phyloP scores from a whole-genome alignment of 2,329 filamentous ascomycete genomes.

The Alternaria gaisen region DNA sequence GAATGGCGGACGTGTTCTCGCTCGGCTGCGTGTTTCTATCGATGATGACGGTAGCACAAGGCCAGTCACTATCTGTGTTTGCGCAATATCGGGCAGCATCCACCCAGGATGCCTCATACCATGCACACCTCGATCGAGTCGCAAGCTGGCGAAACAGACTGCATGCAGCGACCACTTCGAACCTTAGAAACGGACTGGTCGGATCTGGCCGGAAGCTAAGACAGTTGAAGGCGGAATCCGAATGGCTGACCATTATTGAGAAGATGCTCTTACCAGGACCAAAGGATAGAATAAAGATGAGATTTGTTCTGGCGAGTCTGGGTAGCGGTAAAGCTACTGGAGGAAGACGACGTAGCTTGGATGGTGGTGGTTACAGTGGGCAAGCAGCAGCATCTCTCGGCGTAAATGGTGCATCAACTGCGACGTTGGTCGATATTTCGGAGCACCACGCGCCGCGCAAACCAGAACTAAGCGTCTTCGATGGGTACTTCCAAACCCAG shows the following conservation, averaged over 20 bases:
- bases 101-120: conserved; percentile 50
- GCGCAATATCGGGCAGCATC: conserved; percentile 46
- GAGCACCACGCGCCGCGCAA: conserved; percentile 24
- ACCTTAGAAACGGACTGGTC: conserved; percentile 39
- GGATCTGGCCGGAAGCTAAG: conserved; percentile 42
- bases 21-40: conserved; percentile 52
- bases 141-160: conserved; percentile 45
- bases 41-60: conserved; percentile 51
- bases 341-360: conserved; percentile 46
- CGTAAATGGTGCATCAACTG: conserved; percentile 17
- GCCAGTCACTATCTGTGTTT: conserved; percentile 46
- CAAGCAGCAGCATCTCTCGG: conserved; percentile 36
- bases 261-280: conserved; percentile 48
- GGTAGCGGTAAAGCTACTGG: conserved; percentile 41
- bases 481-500: conserved; percentile 49
- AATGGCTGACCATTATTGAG: conserved; percentile 49
- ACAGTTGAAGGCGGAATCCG: conserved; percentile 45
- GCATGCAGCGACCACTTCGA: conserved; percentile 42
- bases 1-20: conserved; percentile 51
- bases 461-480: conserved; percentile 47
- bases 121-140: conserved; percentile 51
- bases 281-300: conserved; percentile 48
- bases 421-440: conserved; percentile 28
- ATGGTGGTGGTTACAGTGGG: conserved; percentile 46
- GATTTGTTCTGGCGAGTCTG: conserved; percentile 37